Base-by-base conservation (phyloP, 2,329 filamentous ascomycete genomes). In the Bipolaris sorokiniana region DNA sequence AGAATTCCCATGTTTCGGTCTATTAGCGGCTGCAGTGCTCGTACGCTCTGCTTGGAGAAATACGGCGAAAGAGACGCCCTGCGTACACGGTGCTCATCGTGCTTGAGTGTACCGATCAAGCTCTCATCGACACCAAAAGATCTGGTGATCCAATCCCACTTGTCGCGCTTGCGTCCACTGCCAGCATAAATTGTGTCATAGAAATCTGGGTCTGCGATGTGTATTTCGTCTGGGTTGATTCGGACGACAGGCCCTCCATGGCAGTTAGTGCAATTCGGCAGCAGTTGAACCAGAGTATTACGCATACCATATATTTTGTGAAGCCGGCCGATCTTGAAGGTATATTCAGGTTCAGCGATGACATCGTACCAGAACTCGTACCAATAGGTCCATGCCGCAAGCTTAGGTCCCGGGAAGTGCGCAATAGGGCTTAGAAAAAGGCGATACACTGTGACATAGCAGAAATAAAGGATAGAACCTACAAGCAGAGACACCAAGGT, bases 11-110 rank as follows among this genome's bases (percentile, higher is more conserved):
- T 41, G 10, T 50, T 50, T 2, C 37, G 36, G 3, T 50, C 36
- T 22, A 50, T 38, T 7, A 50, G 23, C 9, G 48, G 48, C 16
- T 50, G 36, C 23, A 50, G 48, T 5, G 36, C 23, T 41, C 23
- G 5, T 10, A 45, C 48, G 23, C 23, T 56, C 31, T 54, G 54
- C 22, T 56, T 57, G 6, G 67, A 69, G 53, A 73, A 72, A 60
- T 68, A 73, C 0, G 56, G 61, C 40, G 58, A 61, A 23, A 73
- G 42, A 3, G 70, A 61, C 7, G 50, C 48, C 48, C 70, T 54
- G 20, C 70, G 59, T 18, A 59, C 1, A 11, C 63, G 65, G 47
- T 73, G 71, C 28, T 62, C 47, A 5, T 71, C 64, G 31, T 68
- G 68, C 11, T 44, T 46, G 5, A 59, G 44, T 5, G 70, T 67